phyloP scores from a whole-genome alignment of 2,329 filamentous ascomycete genomes.

The Xylariaceae sp. region DNA sequence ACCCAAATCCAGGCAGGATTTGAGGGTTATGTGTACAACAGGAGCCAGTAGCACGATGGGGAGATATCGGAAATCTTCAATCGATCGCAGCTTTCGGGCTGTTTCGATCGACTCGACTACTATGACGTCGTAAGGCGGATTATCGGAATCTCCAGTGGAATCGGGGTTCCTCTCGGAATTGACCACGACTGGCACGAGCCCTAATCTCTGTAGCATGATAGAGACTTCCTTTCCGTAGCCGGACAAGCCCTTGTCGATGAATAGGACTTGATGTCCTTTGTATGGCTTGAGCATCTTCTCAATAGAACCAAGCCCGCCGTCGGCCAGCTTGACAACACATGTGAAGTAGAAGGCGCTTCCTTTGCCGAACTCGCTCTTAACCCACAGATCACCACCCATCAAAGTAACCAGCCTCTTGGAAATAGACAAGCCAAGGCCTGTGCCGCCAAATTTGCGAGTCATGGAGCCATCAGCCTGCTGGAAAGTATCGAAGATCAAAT shows the following conservation, averaged over 20 bases:
- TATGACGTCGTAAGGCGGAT: slow-evolving; percentile 86
- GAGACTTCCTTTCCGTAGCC: slow-evolving; percentile 73
- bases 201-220: slow-evolving; percentile 73
- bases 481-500: slow-evolving; percentile 98
- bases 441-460: slow-evolving; percentile 92
- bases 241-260: slow-evolving; percentile 88
- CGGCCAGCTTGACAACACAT: slow-evolving; percentile 81
- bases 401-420: slow-evolving; percentile 92
- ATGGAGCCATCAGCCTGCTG: slow-evolving; percentile 97
- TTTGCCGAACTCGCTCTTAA: slow-evolving; percentile 85
- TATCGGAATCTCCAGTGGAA: slow-evolving; percentile 44
- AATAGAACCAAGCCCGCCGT: slow-evolving; percentile 73
- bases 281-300: slow-evolving; percentile 86
- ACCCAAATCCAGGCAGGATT: slow-evolving; percentile 88
- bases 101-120: slow-evolving; percentile 93
- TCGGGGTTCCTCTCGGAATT: slow-evolving; percentile 67
- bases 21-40: slow-evolving; percentile 84
- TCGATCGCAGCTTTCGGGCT: slow-evolving; percentile 77
- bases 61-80: slow-evolving; percentile 96
- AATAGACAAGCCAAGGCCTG: slow-evolving; percentile 89
- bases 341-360: slow-evolving; percentile 97
- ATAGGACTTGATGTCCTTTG: slow-evolving; percentile 85
- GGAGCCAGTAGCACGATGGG: slow-evolving; percentile 91
- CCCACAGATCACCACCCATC: slow-evolving; percentile 96
- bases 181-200: slow-evolving; percentile 81